Base-by-base conservation (phyloP, 768 basidiomycete genomes). In the Gloeostereum incarnatum region DNA sequence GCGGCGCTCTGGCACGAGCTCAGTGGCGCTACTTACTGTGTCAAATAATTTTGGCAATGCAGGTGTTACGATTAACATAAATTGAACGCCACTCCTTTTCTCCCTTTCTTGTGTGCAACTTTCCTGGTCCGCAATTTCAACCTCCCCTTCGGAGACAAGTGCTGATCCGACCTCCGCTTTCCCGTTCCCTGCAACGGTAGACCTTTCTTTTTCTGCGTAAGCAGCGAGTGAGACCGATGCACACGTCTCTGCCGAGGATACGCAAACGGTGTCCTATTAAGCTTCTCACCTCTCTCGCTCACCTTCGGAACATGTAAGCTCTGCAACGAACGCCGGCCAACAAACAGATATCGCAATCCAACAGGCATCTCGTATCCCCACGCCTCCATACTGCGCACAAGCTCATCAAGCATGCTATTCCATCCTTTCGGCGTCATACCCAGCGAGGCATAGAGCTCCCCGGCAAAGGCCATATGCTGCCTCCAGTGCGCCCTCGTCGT, bases 351-450 rank as follows among this genome's bases (percentile, higher is more conserved):
- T 17, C 53, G 56, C 45, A 65, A 59, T 2, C 59, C 66, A 10
- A 49, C 36, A 6, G 72, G 73, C 3, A 74, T 33, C 9, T 56
- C 36, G 37, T 53, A 66, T 2, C 71, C 69, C 11, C 56, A 53
- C 1, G 49, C 46, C 5, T 62, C 23, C 58, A 73, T 69, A 31
- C 57, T 60, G 27, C 59, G 49, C 11, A 54, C 55, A 23, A 73
- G 45, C 35, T 60, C 55, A 30, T 56, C 55, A 38, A 73, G 44
- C 35, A 57, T 49, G 3, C 55, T 56, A 35, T 59, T 60, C 57
- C 55, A 60, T 1, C 49, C 40, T 24, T 37, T 46, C 5, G 53
- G 46, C 2, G 41, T 42, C 6, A 41, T 39, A 0, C 62, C 65
- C 16, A 44, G 41, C 13, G 35, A 49, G 4, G 56, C 56, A 39